Conservation (phyloP, 495 filamentous ascomycete species). For the Daldinia concentrica region DNA sequence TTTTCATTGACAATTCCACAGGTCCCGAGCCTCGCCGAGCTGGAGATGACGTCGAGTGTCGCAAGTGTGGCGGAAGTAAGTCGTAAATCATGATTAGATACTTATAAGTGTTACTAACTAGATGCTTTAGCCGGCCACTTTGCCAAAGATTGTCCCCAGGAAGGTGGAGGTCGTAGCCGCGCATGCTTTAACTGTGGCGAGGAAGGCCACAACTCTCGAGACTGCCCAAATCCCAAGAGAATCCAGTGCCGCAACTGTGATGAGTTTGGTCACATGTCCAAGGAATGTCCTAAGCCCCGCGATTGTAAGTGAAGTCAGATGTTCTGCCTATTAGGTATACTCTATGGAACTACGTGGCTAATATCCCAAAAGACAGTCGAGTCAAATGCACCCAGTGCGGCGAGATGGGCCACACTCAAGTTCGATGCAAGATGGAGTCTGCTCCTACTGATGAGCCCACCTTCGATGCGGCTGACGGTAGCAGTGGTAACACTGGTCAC, state of each 20-base stretch:
- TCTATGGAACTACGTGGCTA: constrained; percentile 32
- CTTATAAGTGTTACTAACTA: constrained; percentile 25
- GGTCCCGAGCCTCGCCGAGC: constrained; percentile 72
- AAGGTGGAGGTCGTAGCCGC: constrained; percentile 52
- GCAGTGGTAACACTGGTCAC: neutral
- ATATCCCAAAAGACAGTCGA: constrained; percentile 57
- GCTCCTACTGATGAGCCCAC: constrained; percentile 10
- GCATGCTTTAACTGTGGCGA: constrained; percentile 71
- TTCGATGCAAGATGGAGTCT: constrained; percentile 63
- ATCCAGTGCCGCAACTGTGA: constrained; percentile 80
- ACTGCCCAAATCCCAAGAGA: constrained; percentile 57
- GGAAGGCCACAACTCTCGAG: constrained; percentile 53
- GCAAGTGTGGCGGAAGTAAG: constrained; percentile 75
- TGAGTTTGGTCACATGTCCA: constrained; percentile 71
- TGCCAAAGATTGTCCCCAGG: constrained; percentile 79
- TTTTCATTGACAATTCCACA: constrained; percentile 58
- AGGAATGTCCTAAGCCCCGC: constrained; percentile 78
- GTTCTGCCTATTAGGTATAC: neutral
- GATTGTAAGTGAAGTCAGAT: constrained; percentile 63
- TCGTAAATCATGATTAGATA: constrained; percentile 8
- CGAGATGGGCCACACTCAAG: constrained; percentile 76
- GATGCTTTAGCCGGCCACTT: constrained; percentile 76
- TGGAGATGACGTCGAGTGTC: constrained; percentile 76
- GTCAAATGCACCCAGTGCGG: constrained; percentile 81
- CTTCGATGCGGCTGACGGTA: neutral